phyloP scores from a whole-genome alignment of 768 basidiomycete genomes.

The Xerocomellus dryophilus region DNA sequence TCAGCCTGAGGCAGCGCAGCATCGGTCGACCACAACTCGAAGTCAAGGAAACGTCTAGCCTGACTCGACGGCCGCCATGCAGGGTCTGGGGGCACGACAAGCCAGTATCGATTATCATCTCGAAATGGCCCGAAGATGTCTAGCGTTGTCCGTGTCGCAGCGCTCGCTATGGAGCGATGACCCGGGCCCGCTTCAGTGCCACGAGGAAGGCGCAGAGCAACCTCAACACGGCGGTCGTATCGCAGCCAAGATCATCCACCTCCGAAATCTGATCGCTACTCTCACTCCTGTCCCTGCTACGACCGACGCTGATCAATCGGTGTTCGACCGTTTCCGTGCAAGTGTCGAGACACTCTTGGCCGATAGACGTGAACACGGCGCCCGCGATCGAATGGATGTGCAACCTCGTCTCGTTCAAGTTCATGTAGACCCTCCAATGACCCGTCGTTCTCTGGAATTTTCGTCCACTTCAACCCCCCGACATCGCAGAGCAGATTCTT shows the following conservation, averaged over 20 bases:
- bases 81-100: slow-evolving; percentile 12
- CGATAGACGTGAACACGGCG: slow-evolving; percentile 10
- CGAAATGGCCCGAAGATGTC: slow-evolving; percentile 16
- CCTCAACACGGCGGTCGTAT: slow-evolving; percentile 15
- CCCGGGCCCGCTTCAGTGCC: not conserved
- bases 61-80: not conserved
- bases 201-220: slow-evolving; percentile 1
- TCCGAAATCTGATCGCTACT: slow-evolving; percentile 17
- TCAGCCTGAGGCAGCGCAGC: not conserved
- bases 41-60: not conserved
- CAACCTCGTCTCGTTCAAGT: slow-evolving; percentile 1
- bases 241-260: slow-evolving; percentile 22
- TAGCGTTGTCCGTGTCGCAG: slow-evolving; percentile 6
- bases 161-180: not conserved
- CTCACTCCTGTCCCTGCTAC: slow-evolving; percentile 25
- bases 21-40: not conserved
- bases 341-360: slow-evolving; percentile 20
- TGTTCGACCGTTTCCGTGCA: slow-evolving; percentile 21
- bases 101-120: slow-evolving; percentile 21
- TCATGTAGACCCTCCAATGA: not conserved
- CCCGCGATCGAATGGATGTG: slow-evolving; percentile 2
- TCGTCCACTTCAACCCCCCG: slow-evolving; percentile 2
- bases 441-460: slow-evolving; percentile 9
- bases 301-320: slow-evolving; percentile 13
- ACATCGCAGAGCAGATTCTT: slow-evolving; percentile 21